phyloP scores from a whole-genome alignment of 371 early-diverging fungal genomes.

The Encephalitozoon hellem region DNA sequence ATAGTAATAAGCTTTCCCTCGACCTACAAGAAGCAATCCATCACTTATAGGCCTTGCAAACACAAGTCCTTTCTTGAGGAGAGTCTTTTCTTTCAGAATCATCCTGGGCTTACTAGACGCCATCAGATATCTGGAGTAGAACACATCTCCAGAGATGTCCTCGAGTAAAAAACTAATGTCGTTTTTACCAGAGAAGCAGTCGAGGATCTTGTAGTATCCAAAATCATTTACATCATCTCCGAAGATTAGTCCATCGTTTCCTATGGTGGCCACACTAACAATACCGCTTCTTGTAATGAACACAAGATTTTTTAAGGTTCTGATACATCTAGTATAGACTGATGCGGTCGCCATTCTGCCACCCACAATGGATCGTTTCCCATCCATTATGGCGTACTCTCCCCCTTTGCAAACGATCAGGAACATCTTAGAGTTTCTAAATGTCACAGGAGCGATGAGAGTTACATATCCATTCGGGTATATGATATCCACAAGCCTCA shows the following conservation, averaged over 20 bases:
- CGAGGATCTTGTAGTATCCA: neutral
- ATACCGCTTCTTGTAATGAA: neutral
- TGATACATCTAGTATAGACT: neutral
- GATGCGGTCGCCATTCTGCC: neutral
- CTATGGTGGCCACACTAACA: neutral
- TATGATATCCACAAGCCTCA: neutral
- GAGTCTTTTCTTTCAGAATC: neutral
- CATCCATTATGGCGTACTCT: neutral
- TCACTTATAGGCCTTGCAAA: neutral
- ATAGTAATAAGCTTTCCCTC: neutral
- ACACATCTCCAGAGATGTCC: constrained; percentile 2
- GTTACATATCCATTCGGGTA: neutral
- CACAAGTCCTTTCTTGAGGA: neutral
- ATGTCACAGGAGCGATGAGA: neutral
- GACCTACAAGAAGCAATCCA: neutral
- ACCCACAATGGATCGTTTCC: neutral
- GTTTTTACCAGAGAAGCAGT: neutral
- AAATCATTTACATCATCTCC: neutral
- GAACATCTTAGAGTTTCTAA: neutral
- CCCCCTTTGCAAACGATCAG: neutral
- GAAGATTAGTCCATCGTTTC: neutral
- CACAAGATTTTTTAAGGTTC: neutral
- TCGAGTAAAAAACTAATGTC: neutral
- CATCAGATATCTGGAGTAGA: neutral
- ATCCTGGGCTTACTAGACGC: neutral